Evolutionary conservation across 179 eudicot genomes (phyloP), one percentile per base, ranked within the genome.

Genomic region (Nepenthes alata): DNA sequence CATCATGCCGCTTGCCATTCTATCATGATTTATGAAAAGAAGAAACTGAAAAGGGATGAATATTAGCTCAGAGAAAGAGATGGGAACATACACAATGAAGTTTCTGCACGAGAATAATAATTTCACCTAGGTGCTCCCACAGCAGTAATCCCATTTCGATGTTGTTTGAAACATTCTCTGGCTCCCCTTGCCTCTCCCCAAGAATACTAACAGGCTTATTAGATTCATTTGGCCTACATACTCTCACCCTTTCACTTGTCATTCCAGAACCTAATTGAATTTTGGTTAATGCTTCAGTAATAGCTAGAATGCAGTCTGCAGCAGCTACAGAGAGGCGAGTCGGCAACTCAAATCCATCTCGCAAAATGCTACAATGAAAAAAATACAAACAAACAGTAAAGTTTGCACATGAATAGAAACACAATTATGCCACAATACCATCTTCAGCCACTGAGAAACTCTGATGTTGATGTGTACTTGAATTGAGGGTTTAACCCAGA

Each of bases 241-340:
- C 49, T 58, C 69, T 80, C 47, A 15, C 49, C 69, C 58, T 72
- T 53, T 72, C 72, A 47, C 63, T 70, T 70, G 69, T 64, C 66
- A 55, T 34, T 11, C 70, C 63, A 68, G 81, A 71, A 49, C n/a
- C 71, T 53, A 55, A 51, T 52, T 64, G 52, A 52, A 68, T 80
- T 68, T 70, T 78, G 56, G 86, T 64, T 69, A 84, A 67, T 37
- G 78, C 85, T 41, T 69, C 71, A 50, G 90, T 80, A 47, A 83
- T 72, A 41, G 83, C 75, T 69, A 88, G 68, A 53, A 80, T 65
- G 64, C 88, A 86, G 73, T 88, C 96, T 60, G 96, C 88, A 64
- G 94, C 86, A 63, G 88, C 87, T 53, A 83, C 72, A 55, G 88
- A 69, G 73, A 88, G 88, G 62, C 90, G 94, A 68, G 96, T 88